Base-by-base conservation (phyloP, 768 basidiomycete species). In the Tylopilus rubrobrunneus region DNA sequence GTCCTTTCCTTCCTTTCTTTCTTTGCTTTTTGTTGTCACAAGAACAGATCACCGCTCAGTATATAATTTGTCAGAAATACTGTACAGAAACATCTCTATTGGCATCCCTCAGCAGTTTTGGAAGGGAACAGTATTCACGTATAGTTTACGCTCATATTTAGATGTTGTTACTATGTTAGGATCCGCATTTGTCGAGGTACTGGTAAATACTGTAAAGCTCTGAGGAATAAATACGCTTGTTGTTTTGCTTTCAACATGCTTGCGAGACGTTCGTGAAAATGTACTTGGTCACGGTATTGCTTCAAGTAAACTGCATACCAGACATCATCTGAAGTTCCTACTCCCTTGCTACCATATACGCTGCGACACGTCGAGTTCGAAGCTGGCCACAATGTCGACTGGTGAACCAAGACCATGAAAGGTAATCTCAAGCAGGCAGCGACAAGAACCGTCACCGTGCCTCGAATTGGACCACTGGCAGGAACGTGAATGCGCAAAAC, bases 391-490 rank as follows among this genome's bases (percentile, higher is more conserved):
- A 39, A 36, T 14, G 44, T 45, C n/a, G 21, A 9, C 25, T 25
- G 25, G 25, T 25, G 25, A 25, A 25, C 39, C 39, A 39, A 7
- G n/a, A 39, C n/a, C n/a, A 39, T 15, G 17, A 3, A 19, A 10
- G 39, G n/a, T n/a, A 19, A 19, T 7, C n/a, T 39, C n/a, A 39
- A 39, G 31, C 25, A 25, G 25, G 25, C 25, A 25, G 17, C 36
- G 47, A 39, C 19, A 12, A n/a, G 33, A 25, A 44, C 17, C 36
- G 34, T 68, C 56, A 69, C 34, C 68, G 70, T 19, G 68, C 68
- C 49, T 69, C 68, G 40, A 69, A 69, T 46, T 69, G 68, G 17
- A 69, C 70, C 68, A 71, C 70, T 70, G 48, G n/a, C 7, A n/a
- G 19, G 27, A 44, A 9, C 19, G 5, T 61, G 51, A 57, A 45